These are phyloP conservation scores for Ulvella scutata DNA, from an alignment of 139 green algal species.

Conservation along the genomic window DNA sequence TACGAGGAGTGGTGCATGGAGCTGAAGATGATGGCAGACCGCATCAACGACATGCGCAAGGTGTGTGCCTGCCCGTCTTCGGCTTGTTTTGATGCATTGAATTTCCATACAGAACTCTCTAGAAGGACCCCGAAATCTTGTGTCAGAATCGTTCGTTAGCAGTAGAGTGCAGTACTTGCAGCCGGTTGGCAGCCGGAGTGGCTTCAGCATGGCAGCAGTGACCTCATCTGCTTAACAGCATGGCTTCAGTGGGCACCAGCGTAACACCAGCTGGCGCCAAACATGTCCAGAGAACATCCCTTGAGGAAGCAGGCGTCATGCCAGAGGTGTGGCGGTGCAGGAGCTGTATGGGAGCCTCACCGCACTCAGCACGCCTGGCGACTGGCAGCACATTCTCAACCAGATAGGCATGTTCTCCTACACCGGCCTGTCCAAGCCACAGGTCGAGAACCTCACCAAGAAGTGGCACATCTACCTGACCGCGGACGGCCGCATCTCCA, in stretches of 20 bases:
- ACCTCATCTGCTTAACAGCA: too few species aligned
- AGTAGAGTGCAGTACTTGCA: too few species aligned
- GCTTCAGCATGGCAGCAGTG: too few species aligned
- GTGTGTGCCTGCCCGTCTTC: background rate
- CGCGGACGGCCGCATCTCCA: slow-evolving; percentile 12
- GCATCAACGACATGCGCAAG: slow-evolving; percentile 8
- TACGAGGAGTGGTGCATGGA: slow-evolving; percentile 10
- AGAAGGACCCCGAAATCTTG: too few species aligned
- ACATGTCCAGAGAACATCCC: too few species aligned
- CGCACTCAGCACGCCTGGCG: background rate
- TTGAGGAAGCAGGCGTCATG: too few species aligned
- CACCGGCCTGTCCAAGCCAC: slow-evolving; percentile 6
- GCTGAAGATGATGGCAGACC: slow-evolving; percentile 4
- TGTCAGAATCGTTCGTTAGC: too few species aligned
- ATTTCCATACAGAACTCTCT: too few species aligned
- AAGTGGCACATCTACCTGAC: slow-evolving; percentile 16
- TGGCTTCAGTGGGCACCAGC: too few species aligned
- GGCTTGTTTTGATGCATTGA: too few species aligned
- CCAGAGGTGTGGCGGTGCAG: background rate
- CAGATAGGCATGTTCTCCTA: slow-evolving; percentile 18
- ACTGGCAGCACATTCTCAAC: slow-evolving; percentile 11
- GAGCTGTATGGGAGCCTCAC: background rate
- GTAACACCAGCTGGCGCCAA: too few species aligned
- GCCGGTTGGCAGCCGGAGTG: too few species aligned
- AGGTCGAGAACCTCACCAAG: slow-evolving; percentile 11